A percentile compares a stretch with the other conserved stretches of the same genome.
phyloP scores from a whole-genome alignment of 139 green algal species.

The Coelastrella sp. region DNA sequence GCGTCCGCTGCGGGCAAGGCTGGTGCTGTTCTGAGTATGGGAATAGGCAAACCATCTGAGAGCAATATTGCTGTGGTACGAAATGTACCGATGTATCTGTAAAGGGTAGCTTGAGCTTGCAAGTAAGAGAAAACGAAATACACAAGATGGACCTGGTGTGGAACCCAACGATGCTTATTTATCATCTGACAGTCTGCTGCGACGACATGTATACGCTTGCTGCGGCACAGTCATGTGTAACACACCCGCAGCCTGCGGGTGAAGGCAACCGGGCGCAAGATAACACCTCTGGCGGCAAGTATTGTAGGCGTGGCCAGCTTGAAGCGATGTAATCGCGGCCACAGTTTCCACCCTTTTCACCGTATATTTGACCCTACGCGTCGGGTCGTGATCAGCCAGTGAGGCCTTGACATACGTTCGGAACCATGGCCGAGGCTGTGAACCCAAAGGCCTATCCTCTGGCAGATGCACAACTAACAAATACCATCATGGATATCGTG shows the following conservation, averaged over 20 bases:
- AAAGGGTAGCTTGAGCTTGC: neutral
- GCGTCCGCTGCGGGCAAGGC: conserved; percentile 23
- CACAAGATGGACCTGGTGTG: no score
- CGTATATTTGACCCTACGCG: neutral
- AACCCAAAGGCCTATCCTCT: conserved; percentile 99
- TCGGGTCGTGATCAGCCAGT: conserved; percentile 31
- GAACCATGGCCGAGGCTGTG: conserved; percentile 87
- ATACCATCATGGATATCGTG: conserved; percentile 99
- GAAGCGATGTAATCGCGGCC: neutral
- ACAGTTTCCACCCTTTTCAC: neutral
- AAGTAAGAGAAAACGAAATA: no score
- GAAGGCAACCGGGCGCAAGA: neutral
- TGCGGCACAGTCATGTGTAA: no score
- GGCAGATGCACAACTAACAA: conserved; percentile 82
- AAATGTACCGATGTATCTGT: conserved; percentile 27
- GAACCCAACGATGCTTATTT: neutral
- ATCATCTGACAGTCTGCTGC: no score
- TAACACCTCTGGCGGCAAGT: neutral
- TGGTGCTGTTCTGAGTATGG: conserved; percentile 5
- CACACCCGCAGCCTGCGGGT: no score
- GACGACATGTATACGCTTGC: no score
- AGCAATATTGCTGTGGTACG: neutral
- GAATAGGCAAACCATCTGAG: neutral
- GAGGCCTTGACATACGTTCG: neutral
- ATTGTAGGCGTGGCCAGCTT: neutral